phyloP scores from a whole-genome alignment of 2,329 filamentous ascomycete genomes.

The Phyllosticta ampelicida region DNA sequence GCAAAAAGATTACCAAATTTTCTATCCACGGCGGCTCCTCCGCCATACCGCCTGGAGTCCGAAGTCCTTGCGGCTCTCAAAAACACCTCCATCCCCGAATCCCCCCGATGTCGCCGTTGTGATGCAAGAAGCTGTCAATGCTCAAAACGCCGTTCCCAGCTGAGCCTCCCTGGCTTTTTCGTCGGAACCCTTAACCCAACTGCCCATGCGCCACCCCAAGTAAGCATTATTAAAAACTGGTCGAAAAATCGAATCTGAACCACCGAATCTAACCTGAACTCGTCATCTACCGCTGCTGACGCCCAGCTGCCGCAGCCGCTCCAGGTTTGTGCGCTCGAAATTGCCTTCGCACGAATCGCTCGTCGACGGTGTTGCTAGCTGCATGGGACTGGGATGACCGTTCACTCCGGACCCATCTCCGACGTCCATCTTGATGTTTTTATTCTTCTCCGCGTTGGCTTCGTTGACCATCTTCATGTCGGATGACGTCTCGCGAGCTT shows the following conservation, averaged over 20 bases:
- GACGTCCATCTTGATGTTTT: neutral
- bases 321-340: conserved; percentile 25
- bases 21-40: neutral
- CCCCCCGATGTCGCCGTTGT: conserved; percentile 2
- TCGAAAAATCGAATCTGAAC: conserved; percentile 12
- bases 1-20: conserved; percentile 9
- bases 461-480: neutral
- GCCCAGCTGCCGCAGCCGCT: conserved; percentile 20
- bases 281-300: conserved; percentile 6
- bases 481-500: neutral
- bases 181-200: neutral
- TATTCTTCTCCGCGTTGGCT: neutral
- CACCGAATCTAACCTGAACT: neutral
- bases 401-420: conserved; percentile 13
- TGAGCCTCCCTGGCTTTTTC: neutral
- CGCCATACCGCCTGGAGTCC: neutral
- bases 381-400: conserved; percentile 25
- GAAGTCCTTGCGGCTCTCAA: neutral
- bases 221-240: neutral
- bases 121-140: conserved; percentile 3
- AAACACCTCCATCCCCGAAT: neutral
- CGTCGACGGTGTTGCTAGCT: conserved; percentile 35
- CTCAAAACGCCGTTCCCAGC: neutral
- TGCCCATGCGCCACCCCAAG: neutral
- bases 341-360: conserved; percentile 23